Evolutionary conservation across 2,329 filamentous ascomycete genomes (phyloP).

Genomic region (Cladosporium sp.): DNA sequence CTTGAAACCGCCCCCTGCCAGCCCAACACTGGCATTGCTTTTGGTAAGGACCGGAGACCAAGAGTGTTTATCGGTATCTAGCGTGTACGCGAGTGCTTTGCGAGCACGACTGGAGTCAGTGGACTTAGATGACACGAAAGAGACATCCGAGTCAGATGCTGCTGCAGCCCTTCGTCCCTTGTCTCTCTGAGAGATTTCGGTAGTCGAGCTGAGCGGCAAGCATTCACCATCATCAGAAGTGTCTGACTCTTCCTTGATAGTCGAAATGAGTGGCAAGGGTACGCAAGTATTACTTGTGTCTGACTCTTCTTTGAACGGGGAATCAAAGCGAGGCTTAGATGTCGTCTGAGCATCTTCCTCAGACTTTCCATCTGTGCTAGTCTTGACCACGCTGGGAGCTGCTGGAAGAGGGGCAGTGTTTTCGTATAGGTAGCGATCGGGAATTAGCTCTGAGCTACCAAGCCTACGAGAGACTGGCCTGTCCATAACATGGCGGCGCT

Average conservation of each 20-base stretch:
- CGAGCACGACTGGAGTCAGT: slow-evolving; percentile 7
- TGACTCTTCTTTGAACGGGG: too few relatives aligned
- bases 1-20: neutral
- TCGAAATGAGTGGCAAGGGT: too few relatives aligned
- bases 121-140: neutral
- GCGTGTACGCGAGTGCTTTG: neutral
- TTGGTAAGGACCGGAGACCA: neutral
- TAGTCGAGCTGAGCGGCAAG: too few relatives aligned
- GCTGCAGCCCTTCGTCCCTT: neutral
- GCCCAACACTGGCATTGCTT: neutral
- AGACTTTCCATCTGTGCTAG: too few relatives aligned
- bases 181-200: too few relatives aligned
- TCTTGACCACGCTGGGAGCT: too few relatives aligned
- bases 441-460: neutral
- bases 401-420: neutral
- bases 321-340: too few relatives aligned
- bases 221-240: too few relatives aligned
- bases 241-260: too few relatives aligned
- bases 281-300: too few relatives aligned
- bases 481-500: too few relatives aligned
- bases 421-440: neutral
- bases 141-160: neutral
- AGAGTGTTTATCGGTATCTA: neutral
- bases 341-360: too few relatives aligned
- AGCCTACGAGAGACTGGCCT: neutral